Base-by-base conservation (phyloP, 805 yeast species). In the Candida incommunis region DNA sequence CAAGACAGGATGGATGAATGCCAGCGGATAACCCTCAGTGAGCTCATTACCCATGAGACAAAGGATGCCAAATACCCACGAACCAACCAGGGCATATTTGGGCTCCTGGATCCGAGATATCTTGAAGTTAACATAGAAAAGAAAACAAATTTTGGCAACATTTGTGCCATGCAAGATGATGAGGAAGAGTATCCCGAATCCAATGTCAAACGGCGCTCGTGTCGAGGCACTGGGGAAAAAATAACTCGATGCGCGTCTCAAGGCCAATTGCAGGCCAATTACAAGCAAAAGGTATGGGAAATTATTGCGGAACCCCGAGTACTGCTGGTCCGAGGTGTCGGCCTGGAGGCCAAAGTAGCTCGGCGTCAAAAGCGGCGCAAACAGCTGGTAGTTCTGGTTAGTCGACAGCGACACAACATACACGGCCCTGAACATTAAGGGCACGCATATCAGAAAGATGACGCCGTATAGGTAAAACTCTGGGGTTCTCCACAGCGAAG, bases 291-390 rank as follows among this genome's bases (percentile, higher is more conserved):
- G 64, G 42, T 82, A 59, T 11, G 76, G 73, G 50, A 90, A 69
- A 57, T 87, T 87, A 57, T 82, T 80, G 54, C 98, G 72, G 59
- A 92, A 86, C 56, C 87, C 85, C 22, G 84, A 64, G 57, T 90
- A 92, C 61, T 92, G 99, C 25, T 71, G 68, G 59, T 92, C 99
- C 3, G 95, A 82, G 59, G 90, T 88, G 61, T 92, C 98, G 41
- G 62, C 56, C 9, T 52, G 82, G 22, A 95, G 66, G 5, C 95
- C 96, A 58, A 81, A 65, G 97, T 97, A 90, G 3, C 98, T 97
- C 3, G 76, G 68, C 23, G 80, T 70, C 43, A 90, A 66, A 31
- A 80, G 64, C 43, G 75, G 71, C 51, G 72, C 72, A 56, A 73
- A 86, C 43, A 67, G 66, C 18, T 72, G 70, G 57, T 80, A 90